These are phyloP conservation scores for Lentinula sp. DNA, from an alignment of 768 basidiomycete genomes.

Conservation along the genomic window DNA sequence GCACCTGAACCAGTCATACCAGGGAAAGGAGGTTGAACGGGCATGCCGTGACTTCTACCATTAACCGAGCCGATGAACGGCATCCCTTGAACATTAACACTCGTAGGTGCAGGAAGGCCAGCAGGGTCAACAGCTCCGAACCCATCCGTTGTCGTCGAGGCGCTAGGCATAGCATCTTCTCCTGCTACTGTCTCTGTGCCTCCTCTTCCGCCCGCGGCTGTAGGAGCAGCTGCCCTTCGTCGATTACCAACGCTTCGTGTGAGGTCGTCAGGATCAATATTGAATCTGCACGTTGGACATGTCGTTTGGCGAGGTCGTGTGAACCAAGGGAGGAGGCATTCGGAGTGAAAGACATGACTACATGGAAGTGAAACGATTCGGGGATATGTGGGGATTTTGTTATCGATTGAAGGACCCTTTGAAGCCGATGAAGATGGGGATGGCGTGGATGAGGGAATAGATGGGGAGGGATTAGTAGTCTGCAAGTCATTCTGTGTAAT, in stretches of 20 bases:
- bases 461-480: background rate
- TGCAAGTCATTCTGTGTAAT: background rate
- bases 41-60: background rate
- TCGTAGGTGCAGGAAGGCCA: background rate
- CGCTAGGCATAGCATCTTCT: background rate
- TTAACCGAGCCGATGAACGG: background rate
- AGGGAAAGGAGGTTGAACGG: background rate
- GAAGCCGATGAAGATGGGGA: conserved; percentile 9
- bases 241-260: conserved; percentile 23
- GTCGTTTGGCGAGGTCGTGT: conserved; percentile 73
- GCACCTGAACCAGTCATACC: background rate
- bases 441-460: background rate
- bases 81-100: background rate
- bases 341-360: conserved; percentile 75
- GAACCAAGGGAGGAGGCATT: conserved; percentile 80
- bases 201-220: background rate
- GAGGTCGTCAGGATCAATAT: conserved; percentile 74
- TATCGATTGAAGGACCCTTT: conserved; percentile 11
- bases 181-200: background rate
- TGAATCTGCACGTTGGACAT: conserved; percentile 79
- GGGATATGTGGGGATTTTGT: conserved; percentile 10
- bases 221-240: background rate
- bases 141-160: background rate
- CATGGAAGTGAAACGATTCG: conserved; percentile 67
- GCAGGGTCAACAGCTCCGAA: background rate